These are phyloP conservation scores for Naumovozyma baii DNA, from an alignment of 805 yeast genomes.

Conservation along the genomic window DNA sequence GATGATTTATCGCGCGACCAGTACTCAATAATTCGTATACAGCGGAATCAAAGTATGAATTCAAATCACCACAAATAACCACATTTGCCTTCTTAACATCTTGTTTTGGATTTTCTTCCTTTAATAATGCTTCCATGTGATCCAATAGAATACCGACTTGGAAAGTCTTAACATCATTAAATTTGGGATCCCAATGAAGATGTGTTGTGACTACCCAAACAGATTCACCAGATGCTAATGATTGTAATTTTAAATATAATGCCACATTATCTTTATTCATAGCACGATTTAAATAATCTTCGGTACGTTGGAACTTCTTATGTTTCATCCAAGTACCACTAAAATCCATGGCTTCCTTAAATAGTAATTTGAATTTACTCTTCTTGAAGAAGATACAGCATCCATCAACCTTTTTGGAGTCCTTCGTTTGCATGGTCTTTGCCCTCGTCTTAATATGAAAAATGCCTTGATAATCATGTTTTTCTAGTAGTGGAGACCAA, in stretches of 20 bases:
- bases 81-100: conserved; percentile 59
- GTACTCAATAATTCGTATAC: conserved; percentile 83
- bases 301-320: conserved; percentile 83
- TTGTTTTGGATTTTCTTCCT: conserved; percentile 37
- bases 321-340: conserved; percentile 70
- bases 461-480: conserved; percentile 68
- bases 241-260: conserved; percentile 63
- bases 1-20: conserved; percentile 70
- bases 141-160: conserved; percentile 89
- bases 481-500: conserved; percentile 68
- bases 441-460: conserved; percentile 88
- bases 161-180: conserved; percentile 89
- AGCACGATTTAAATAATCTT: conserved; percentile 89
- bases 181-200: conserved; percentile 96
- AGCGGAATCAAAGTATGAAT: conserved; percentile 78
- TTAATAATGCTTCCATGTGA: conserved; percentile 62
- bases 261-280: conserved; percentile 95
- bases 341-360: conserved; percentile 70
- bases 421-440: conserved; percentile 72
- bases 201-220: conserved; percentile 81
- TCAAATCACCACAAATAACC: conserved; percentile 90
- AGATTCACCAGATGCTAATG: conserved; percentile 57
- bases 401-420: conserved; percentile 89
- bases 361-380: conserved; percentile 58
- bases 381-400: conserved; percentile 87